Evolutionary conservation across 371 early-diverging fungal species (phyloP).

Genomic region (Paramicrosporidium saccamoebae): DNA sequence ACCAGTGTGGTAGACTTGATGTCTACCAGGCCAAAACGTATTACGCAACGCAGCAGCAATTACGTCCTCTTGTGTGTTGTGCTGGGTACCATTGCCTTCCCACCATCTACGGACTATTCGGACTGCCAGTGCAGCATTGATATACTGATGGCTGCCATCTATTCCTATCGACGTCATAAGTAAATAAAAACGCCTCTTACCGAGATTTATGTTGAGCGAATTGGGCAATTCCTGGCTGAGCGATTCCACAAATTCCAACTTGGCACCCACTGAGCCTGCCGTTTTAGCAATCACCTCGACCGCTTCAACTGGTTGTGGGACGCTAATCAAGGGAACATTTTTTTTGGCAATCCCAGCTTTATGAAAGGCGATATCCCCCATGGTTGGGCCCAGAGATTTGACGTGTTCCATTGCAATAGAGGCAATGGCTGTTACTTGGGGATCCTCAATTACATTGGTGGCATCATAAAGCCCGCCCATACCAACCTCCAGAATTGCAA

Average conservation of each 20-base stretch:
- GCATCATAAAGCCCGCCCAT: slow-evolving; percentile 55
- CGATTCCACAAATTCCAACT: slow-evolving; percentile 1
- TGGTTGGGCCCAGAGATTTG: slow-evolving; percentile 24
- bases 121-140: slow-evolving; percentile 45
- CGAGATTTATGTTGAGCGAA: not conserved
- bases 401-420: slow-evolving; percentile 47
- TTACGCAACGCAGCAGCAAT: no score
- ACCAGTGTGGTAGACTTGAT: no score
- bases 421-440: slow-evolving; percentile 40
- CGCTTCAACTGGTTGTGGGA: slow-evolving; percentile 28
- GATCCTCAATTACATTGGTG: slow-evolving; percentile 31
- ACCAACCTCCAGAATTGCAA: slow-evolving; percentile 43
- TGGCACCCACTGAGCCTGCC: slow-evolving; percentile 20
- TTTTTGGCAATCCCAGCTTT: slow-evolving; percentile 66
- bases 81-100: not conserved
- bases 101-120: slow-evolving; percentile 24
- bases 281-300: slow-evolving; percentile 22
- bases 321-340: slow-evolving; percentile 23
- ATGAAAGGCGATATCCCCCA: slow-evolving; percentile 64
- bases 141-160: slow-evolving; percentile 42
- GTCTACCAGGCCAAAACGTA: no score
- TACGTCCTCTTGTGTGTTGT: not conserved
- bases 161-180: slow-evolving; percentile 27
- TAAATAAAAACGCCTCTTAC: no score
- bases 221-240: not conserved